Evolutionary conservation across 192 early-diverging fungal species (phyloP).

Genomic region (Cetraspora pellucida): DNA sequence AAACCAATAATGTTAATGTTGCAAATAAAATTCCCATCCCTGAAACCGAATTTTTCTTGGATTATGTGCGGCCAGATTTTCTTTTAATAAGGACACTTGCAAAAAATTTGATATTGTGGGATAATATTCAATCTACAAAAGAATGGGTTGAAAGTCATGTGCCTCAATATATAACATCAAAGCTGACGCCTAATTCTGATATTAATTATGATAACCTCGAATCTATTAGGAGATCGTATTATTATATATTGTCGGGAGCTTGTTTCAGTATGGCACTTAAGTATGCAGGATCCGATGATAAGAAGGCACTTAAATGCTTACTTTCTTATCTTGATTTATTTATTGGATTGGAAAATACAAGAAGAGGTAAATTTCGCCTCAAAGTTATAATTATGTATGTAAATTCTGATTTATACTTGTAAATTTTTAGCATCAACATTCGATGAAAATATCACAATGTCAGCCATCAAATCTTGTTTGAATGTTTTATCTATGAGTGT

Average conservation of each 20-base stretch:
- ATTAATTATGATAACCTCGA: constrained; percentile 41
- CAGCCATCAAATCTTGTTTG: constrained; percentile 63
- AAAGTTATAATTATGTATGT: background rate
- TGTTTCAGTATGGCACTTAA: constrained; percentile 70
- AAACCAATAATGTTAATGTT: constrained; percentile 68
- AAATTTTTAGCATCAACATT: constrained; percentile 49
- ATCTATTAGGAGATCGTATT: constrained; percentile 62
- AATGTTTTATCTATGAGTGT: constrained; percentile 66
- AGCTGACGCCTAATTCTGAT: constrained; percentile 22
- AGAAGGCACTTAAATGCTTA: constrained; percentile 51
- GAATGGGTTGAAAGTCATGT: constrained; percentile 69
- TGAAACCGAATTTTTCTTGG: constrained; percentile 55
- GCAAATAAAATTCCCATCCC: constrained; percentile 71
- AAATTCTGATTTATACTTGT: background rate
- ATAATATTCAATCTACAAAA: constrained; percentile 57
- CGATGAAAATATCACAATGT: constrained; percentile 65
- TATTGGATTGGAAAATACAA: constrained; percentile 35
- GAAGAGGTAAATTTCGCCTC: constrained; percentile 43
- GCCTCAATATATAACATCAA: constrained; percentile 58
- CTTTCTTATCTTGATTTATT: constrained; percentile 60
- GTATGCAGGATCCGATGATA: constrained; percentile 65
- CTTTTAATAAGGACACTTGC: constrained; percentile 70
- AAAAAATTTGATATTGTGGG: constrained; percentile 78
- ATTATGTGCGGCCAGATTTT: constrained; percentile 73
- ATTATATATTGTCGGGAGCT: constrained; percentile 65